Conservation (phyloP, 1,284 basidiomycete genomes). For the Coniophora puteana region DNA sequence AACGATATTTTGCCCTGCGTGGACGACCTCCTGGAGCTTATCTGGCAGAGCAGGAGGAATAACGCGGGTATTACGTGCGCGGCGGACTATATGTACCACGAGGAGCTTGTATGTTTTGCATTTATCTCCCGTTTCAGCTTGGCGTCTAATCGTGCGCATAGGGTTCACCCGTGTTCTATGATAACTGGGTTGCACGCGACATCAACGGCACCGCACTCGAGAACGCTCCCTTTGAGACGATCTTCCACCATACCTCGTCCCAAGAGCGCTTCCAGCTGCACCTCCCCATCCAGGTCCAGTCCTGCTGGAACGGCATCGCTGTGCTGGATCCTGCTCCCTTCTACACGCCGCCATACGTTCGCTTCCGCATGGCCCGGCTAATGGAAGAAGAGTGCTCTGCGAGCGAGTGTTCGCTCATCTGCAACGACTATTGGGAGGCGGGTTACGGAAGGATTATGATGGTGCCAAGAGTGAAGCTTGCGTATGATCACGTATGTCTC, state of each 20-base stretch:
- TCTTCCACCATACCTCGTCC: constrained; percentile 82
- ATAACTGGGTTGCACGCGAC: constrained; percentile 97
- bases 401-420: constrained; percentile 90
- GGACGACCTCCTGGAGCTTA: constrained; percentile 92
- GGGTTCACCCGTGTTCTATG: constrained; percentile 87
- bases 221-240: constrained; percentile 90
- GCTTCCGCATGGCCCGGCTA: constrained; percentile 89
- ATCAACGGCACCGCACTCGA: constrained; percentile 96
- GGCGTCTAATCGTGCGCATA: constrained; percentile 5
- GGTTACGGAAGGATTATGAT: constrained; percentile 95
- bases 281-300: constrained; percentile 91
- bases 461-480: constrained; percentile 93
- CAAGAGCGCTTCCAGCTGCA: constrained; percentile 83
- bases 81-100: constrained; percentile 96
- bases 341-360: constrained; percentile 83
- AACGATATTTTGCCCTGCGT: constrained; percentile 96
- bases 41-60: constrained; percentile 88
- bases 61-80: constrained; percentile 97
- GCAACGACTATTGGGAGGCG: constrained; percentile 92
- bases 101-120: constrained; percentile 67
- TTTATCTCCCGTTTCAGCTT: not conserved
- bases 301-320: constrained; percentile 96
- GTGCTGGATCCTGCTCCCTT: constrained; percentile 91
- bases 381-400: constrained; percentile 88
- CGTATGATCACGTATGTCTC: constrained; percentile 78